These are phyloP conservation scores for Bipolaris gigantea DNA, from an alignment of 2,329 filamentous ascomycete genomes.

Conservation along the genomic window DNA sequence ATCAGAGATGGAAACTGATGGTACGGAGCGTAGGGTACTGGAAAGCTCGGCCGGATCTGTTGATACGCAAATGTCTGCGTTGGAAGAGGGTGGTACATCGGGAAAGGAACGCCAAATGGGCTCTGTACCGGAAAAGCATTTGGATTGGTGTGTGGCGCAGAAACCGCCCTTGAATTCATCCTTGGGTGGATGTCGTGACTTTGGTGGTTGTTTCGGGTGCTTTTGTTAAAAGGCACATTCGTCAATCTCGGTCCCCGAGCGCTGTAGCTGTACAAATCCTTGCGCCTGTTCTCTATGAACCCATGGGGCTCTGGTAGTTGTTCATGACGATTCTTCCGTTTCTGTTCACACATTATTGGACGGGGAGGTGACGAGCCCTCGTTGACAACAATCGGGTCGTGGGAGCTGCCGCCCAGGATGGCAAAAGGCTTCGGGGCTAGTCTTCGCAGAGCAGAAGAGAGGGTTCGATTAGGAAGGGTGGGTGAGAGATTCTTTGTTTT, in stretches of 20 bases:
- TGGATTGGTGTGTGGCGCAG: not conserved
- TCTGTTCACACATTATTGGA: not conserved
- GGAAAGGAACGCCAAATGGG: slow-evolving; percentile 8
- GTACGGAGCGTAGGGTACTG: slow-evolving; percentile 1
- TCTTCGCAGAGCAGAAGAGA: not conserved
- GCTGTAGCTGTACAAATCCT: slow-evolving; percentile 11
- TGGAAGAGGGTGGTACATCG: slow-evolving; percentile 1
- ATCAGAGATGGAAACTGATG: not conserved
- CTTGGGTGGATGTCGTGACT: slow-evolving; percentile 21
- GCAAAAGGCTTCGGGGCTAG: not conserved
- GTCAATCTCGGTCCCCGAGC: slow-evolving; percentile 7
- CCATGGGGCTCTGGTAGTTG: slow-evolving; percentile 9
- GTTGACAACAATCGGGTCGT: slow-evolving; percentile 32
- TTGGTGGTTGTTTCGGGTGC: slow-evolving; percentile 17
- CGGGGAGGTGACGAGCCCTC: slow-evolving; percentile 15
- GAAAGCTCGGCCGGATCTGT: not conserved
- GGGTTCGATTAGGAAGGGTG: not conserved
- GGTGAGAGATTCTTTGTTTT: not conserved
- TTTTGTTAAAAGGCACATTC: slow-evolving; percentile 10
- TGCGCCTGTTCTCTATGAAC: slow-evolving; percentile 16
- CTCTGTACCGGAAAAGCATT: not conserved
- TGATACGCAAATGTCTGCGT: slow-evolving; percentile 6
- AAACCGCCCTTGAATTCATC: slow-evolving; percentile 14
- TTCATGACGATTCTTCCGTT: not conserved
- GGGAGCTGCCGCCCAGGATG: slow-evolving; percentile 16